These are phyloP conservation scores for Panicum virgatum DNA, from an alignment of 202 grass and related monocot species.

Conservation along the genomic window DNA sequence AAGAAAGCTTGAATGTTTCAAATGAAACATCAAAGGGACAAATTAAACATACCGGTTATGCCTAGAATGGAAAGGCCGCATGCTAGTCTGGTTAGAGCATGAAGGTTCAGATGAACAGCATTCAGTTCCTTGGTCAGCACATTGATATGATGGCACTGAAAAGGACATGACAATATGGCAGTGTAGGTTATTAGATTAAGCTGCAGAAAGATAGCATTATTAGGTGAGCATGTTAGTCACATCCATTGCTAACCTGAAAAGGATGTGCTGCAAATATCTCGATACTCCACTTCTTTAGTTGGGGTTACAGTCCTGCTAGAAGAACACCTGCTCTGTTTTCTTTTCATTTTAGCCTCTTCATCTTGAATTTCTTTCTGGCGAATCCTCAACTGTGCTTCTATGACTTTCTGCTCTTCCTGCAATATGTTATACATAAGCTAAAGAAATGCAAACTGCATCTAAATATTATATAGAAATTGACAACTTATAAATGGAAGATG, in stretches of 20 bases:
- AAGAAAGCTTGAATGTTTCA: neutral
- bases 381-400: slow-evolving; percentile 96
- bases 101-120: slow-evolving; percentile 80
- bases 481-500: slow-evolving; percentile 21
- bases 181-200: slow-evolving; percentile 21
- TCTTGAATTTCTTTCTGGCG: slow-evolving; percentile 89
- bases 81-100: slow-evolving; percentile 63
- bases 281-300: slow-evolving; percentile 81
- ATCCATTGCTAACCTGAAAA: slow-evolving; percentile 57
- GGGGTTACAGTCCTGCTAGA: slow-evolving; percentile 66
- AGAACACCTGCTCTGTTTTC: slow-evolving; percentile 68
- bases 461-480: slow-evolving; percentile 18
- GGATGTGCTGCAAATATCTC: slow-evolving; percentile 88
- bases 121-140: slow-evolving; percentile 68
- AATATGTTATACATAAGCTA: slow-evolving; percentile 33
- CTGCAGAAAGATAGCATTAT: slow-evolving; percentile 20
- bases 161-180: neutral
- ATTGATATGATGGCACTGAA: slow-evolving; percentile 76
- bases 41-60: slow-evolving; percentile 62
- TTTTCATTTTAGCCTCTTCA: slow-evolving; percentile 88
- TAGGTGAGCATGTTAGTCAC: slow-evolving; percentile 7
- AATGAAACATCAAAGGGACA: slow-evolving; percentile 14
- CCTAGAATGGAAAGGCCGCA: slow-evolving; percentile 68
- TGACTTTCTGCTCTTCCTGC: slow-evolving; percentile 96
- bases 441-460: slow-evolving; percentile 6